These are phyloP conservation scores for Lactarius tabidus DNA, from an alignment of 768 basidiomycete species.

Conservation along the genomic window DNA sequence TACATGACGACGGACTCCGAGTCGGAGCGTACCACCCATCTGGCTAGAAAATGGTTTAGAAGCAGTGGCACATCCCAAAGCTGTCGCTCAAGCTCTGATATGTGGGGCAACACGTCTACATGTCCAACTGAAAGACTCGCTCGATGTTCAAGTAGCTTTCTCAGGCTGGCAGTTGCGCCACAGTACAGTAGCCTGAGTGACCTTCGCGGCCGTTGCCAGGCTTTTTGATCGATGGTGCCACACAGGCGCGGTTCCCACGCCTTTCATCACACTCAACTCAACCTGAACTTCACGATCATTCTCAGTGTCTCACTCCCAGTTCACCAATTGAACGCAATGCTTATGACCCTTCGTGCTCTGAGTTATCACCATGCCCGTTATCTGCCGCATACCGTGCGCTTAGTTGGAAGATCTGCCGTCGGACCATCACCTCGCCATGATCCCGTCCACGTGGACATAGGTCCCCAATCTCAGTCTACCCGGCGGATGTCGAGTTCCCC, in stretches of 20 bases:
- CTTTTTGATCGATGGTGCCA: background rate
- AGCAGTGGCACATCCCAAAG: background rate
- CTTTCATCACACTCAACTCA: background rate
- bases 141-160: no score
- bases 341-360: no score
- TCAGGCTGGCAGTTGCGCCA: background rate
- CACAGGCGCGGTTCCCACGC: background rate
- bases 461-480: background rate
- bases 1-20: no score
- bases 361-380: background rate
- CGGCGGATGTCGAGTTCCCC: slow-evolving; percentile 7
- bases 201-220: background rate
- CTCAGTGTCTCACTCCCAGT: no score
- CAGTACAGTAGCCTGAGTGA: no score
- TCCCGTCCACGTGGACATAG: background rate
- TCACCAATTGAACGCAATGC: background rate
- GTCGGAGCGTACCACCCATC: background rate
- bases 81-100: background rate
- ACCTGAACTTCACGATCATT: background rate
- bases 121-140: no score
- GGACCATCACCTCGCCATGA: background rate
- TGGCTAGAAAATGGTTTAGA: background rate
- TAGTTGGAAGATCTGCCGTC: background rate
- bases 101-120: background rate
- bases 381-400: background rate